These are phyloP conservation scores for Imleria badia DNA, from an alignment of 768 basidiomycete genomes.

Conservation along the genomic window DNA sequence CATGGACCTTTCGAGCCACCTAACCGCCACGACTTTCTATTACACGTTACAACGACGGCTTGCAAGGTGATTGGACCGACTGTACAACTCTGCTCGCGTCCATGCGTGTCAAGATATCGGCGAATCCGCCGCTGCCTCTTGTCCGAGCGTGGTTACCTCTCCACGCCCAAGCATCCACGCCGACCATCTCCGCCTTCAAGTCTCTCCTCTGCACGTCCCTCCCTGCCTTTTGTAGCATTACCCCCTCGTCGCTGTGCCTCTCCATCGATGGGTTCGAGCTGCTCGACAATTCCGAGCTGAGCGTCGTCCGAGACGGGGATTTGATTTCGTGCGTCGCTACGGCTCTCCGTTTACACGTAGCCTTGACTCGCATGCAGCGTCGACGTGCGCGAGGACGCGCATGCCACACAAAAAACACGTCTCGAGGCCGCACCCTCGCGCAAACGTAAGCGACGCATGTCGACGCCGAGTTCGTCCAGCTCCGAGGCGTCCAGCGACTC, in stretches of 20 bases:
- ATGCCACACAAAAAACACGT: neutral
- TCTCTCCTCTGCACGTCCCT: constrained; percentile 16
- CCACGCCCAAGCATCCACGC: neutral
- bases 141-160: constrained; percentile 55
- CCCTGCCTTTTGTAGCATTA: neutral
- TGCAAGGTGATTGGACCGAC: no score
- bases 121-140: constrained; percentile 45
- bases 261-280: constrained; percentile 31
- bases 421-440: neutral
- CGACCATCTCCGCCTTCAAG: constrained; percentile 19
- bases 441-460: constrained; percentile 30
- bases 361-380: constrained; percentile 16
- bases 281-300: constrained; percentile 27
- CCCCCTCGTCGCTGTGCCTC: constrained; percentile 12
- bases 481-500: constrained; percentile 23
- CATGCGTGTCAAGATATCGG: constrained; percentile 53
- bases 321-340: constrained; percentile 22
- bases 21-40: no score
- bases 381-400: constrained; percentile 1
- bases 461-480: constrained; percentile 14
- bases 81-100: no score
- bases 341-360: no score
- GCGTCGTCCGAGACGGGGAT: constrained; percentile 29
- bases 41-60: no score
- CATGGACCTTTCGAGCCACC: neutral